Evolutionary conservation across 1,284 basidiomycete species (phyloP).

Genomic region (Vanrija humicola): DNA sequence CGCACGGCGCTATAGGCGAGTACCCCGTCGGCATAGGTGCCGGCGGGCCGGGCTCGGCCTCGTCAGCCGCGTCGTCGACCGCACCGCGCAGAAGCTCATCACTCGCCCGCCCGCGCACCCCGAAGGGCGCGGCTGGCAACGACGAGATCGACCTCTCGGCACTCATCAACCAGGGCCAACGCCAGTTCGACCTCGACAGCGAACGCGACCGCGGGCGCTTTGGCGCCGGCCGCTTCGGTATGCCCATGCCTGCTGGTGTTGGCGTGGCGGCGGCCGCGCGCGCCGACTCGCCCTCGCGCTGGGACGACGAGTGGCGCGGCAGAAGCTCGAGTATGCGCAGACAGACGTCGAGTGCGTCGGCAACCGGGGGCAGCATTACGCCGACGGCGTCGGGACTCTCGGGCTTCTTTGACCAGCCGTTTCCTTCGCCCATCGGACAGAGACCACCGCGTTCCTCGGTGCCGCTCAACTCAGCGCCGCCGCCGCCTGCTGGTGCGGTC

Average conservation of each 20-base stretch:
- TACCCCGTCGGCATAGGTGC: conserved; percentile 1
- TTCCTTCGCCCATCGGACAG: conserved; percentile 14
- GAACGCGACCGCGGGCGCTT: conserved; percentile 9
- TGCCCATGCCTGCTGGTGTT: not conserved
- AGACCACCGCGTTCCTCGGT: not conserved
- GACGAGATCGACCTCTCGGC: conserved; percentile 24
- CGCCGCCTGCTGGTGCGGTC: not conserved
- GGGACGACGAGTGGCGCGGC: conserved; percentile 12
- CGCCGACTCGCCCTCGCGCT: conserved; percentile 10
- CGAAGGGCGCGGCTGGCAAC: conserved; percentile 1
- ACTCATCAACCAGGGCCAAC: conserved; percentile 24
- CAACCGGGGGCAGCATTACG: conserved; percentile 4
- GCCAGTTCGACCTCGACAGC: conserved; percentile 19
- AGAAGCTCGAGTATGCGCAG: conserved; percentile 13
- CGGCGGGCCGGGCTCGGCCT: not conserved
- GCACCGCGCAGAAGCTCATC: not conserved
- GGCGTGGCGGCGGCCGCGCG: not conserved
- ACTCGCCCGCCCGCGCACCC: not conserved
- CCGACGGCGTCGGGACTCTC: not conserved
- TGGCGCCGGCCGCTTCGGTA: conserved; percentile 6
- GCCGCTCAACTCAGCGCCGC: conserved; percentile 5
- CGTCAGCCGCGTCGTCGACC: not conserved
- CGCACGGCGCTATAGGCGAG: conserved; percentile 25
- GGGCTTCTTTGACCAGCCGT: conserved; percentile 10
- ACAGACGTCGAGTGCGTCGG: conserved; percentile 5